A percentile compares a stretch with the other conserved stretches of the same genome.
phyloP scores from a whole-genome alignment of 331 rosid species.

The Spiraea crenata region DNA sequence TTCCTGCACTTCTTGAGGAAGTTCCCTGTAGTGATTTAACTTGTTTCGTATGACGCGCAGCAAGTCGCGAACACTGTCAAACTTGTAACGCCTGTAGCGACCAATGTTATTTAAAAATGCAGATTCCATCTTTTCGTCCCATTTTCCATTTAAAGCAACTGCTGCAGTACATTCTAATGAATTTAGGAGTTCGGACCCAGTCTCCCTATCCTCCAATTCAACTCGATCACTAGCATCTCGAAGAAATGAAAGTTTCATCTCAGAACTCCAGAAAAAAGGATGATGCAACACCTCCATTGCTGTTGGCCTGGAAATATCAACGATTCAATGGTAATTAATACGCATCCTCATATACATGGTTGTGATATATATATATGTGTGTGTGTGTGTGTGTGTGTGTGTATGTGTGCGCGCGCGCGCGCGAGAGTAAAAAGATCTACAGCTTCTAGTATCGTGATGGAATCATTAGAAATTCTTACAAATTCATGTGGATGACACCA shows the following conservation, averaged over 20 bases:
- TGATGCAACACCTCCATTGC: slow-evolving; percentile 36
- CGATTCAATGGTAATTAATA: background rate
- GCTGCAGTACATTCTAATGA: slow-evolving; percentile 32
- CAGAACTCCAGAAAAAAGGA: slow-evolving; percentile 43
- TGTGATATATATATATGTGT: background rate
- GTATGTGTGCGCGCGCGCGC: background rate
- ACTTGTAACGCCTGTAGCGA: slow-evolving; percentile 42
- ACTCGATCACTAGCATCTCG: slow-evolving; percentile 45
- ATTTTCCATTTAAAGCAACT: slow-evolving; percentile 38
- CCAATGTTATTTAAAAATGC: slow-evolving; percentile 39
- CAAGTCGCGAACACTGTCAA: slow-evolving; percentile 35
- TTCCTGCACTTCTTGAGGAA: slow-evolving; percentile 35
- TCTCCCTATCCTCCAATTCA: slow-evolving; percentile 44
- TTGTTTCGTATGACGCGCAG: slow-evolving; percentile 43
- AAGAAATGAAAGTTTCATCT: slow-evolving; percentile 35
- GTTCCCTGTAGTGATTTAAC: slow-evolving; percentile 43
- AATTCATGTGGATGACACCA: background rate
- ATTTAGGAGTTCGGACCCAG: slow-evolving; percentile 26
- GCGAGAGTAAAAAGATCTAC: background rate
- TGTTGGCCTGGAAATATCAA: slow-evolving; percentile 32
- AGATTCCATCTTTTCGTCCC: slow-evolving; percentile 41
- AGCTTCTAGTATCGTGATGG: background rate
- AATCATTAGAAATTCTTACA: background rate
- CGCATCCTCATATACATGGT: background rate
- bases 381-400: background rate